A percentile compares a stretch with the other conserved stretches of the same genome.
Conservation (phyloP, 2,329 filamentous ascomycete genomes). For the Clathrospora elynae region DNA sequence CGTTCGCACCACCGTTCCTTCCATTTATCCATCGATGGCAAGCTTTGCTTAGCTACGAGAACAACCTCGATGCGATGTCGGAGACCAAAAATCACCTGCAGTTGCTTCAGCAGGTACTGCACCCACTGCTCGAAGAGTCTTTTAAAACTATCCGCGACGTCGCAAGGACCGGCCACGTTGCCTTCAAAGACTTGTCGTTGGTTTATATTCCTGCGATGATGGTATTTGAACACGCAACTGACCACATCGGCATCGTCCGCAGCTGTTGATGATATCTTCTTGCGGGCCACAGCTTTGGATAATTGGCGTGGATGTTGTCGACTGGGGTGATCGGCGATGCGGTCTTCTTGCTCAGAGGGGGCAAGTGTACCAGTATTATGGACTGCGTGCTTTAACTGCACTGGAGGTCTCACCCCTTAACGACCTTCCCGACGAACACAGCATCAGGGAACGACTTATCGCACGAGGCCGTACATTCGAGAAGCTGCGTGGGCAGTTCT, state of each 20-base stretch:
- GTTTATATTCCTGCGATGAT: slow-evolving; percentile 40
- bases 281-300: neutral
- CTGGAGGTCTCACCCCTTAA: slow-evolving; percentile 50
- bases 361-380: slow-evolving; percentile 29
- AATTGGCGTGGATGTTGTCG: slow-evolving; percentile 17
- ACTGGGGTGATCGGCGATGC: slow-evolving; percentile 30
- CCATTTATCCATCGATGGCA: slow-evolving; percentile 68
- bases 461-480: slow-evolving; percentile 53
- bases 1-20: slow-evolving; percentile 64
- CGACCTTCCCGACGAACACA: slow-evolving; percentile 45
- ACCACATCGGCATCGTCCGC: slow-evolving; percentile 12
- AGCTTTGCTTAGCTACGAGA: slow-evolving; percentile 23
- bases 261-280: slow-evolving; percentile 7
- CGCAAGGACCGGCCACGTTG: slow-evolving; percentile 38
- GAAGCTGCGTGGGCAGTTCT: slow-evolving; percentile 52
- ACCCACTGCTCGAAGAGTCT: slow-evolving; percentile 12
- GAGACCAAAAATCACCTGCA: slow-evolving; percentile 30
- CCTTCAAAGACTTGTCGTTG: slow-evolving; percentile 35
- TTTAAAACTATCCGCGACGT: slow-evolving; percentile 32
- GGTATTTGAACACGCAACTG: slow-evolving; percentile 21
- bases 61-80: slow-evolving; percentile 4
- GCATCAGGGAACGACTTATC: slow-evolving; percentile 48
- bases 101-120: slow-evolving; percentile 41
- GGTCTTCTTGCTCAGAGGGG: slow-evolving; percentile 24
- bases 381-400: slow-evolving; percentile 47